Percentiles rank a stretch among this genome's conserved stretches.
Conservation (phyloP, 371 early-diverging fungal genomes). For the Mucor ambiguus region DNA sequence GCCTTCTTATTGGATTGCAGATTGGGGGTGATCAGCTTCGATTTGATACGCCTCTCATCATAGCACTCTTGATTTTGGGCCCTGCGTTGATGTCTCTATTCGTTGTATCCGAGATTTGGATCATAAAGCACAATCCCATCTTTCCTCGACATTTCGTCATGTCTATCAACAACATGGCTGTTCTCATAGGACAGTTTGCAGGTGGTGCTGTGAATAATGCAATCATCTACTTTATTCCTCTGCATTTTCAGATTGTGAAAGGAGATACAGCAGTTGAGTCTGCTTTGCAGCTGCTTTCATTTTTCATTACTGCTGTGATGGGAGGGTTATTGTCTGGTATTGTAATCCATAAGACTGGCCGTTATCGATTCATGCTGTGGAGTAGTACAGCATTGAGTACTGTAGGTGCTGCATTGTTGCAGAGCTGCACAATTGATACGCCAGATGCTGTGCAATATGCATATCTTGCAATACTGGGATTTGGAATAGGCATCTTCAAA, state of each 20-base stretch:
- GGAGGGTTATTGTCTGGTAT: conserved; percentile 57
- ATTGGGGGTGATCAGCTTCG: conserved; percentile 55
- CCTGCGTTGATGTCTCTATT: conserved; percentile 31
- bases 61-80: conserved; percentile 9
- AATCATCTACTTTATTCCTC: conserved; percentile 60
- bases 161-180: conserved; percentile 21
- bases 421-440: conserved; percentile 42
- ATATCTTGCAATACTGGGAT: conserved; percentile 53
- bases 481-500: conserved; percentile 55
- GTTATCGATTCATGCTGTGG: conserved; percentile 48
- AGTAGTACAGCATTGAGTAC: conserved; percentile 48
- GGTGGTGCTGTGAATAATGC: conserved; percentile 18
- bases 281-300: conserved; percentile 68
- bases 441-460: conserved; percentile 32
- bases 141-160: conserved; percentile 57
- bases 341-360: conserved; percentile 28
- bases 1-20: conserved; percentile 57
- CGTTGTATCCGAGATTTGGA: conserved; percentile 36
- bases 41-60: background rate
- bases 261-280: conserved; percentile 54
- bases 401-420: conserved; percentile 54
- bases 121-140: conserved; percentile 48
- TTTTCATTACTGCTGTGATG: conserved; percentile 58
- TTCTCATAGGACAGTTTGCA: conserved; percentile 50
- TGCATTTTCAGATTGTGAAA: conserved; percentile 64